Base-by-base conservation (phyloP, 164 flowering plant species). In the Nymphaea thermarum region DNA sequence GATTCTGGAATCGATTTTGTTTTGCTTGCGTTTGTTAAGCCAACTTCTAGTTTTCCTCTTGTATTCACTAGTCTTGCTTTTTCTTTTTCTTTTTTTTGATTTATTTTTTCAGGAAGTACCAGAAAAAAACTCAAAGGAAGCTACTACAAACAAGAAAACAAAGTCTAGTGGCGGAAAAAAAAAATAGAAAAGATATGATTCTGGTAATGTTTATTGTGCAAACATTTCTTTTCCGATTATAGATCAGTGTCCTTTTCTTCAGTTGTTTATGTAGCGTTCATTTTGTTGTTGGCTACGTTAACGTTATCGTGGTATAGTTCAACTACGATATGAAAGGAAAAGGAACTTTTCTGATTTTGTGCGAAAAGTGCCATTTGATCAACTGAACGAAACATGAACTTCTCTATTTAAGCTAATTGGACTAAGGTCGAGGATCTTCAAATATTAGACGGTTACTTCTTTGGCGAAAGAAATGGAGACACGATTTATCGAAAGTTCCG, bases 131-230 rank as follows among this genome's bases (percentile, higher is more conserved):
- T 51, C 81, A 60, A 90, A 85, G 74, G 87, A 76, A 76, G 47
- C 79, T 25, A 17, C 79, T 25, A 17, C 77, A 15, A 81, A 79
- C 71, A 90, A 90, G 71, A 90, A 87, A 70, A 68, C 85, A 14
- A 86, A 83, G 80, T 70, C 81, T 51, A 80, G 79, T 69, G 83
- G 88, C 71, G 75, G 84, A 41, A 84, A 65, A 79, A 87, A 80
- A 80, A 82, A 81, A 77, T 73, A 85, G 72, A 77, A 75, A 18
- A 17, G 43, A 61, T 61, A 7, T 5, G 11, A 5, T 47, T 47
- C 12, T 47, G 55, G 2, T 47, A 7, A 47, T 47, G 12, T 47
- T 47, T 12, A 47, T 47, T 7, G 55, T 47, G 36, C 36, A 25
- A 6, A 10, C 53, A 45, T 45, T 5, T 10, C 7, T 45, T 47